Evolutionary conservation across 2,329 filamentous ascomycete species (phyloP).

Genomic region (Emmonsia crescens): DNA sequence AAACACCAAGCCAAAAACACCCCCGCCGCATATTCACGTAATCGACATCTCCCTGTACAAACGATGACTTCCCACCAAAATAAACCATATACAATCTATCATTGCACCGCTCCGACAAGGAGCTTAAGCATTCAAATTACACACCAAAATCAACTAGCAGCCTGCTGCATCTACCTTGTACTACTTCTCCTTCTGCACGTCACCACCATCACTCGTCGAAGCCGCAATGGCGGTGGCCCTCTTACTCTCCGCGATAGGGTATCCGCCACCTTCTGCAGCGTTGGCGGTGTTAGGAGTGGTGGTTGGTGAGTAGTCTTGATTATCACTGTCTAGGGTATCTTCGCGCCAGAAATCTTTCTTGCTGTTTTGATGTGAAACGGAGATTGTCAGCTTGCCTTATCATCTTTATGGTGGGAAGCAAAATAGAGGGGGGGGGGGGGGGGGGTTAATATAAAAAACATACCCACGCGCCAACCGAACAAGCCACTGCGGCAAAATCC

Average conservation of each 20-base stretch:
- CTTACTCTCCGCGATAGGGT: background rate
- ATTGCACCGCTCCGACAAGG: background rate
- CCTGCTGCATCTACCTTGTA: background rate
- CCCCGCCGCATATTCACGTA: background rate
- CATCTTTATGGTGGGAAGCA: background rate
- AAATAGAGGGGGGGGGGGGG: background rate
- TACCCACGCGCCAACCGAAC: conserved; percentile 47
- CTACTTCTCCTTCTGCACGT: background rate
- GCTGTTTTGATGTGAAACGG: conserved; percentile 5
- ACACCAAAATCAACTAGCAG: background rate
- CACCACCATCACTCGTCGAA: background rate
- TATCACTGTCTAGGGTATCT: conserved; percentile 13
- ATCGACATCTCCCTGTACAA: background rate
- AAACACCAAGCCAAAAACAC: background rate
- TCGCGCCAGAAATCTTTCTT: conserved; percentile 64
- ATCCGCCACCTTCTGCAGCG: background rate
- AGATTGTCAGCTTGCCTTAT: background rate
- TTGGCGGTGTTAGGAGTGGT: background rate
- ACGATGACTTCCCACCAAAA: background rate
- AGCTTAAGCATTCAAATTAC: background rate
- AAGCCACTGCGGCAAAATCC: conserved; percentile 65
- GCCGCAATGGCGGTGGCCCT: background rate
- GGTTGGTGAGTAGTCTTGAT: background rate
- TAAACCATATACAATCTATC: background rate
- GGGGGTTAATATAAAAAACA: background rate